Base-by-base conservation (phyloP, 306 rosid species). In the Cotoneaster glaucophyllus region DNA sequence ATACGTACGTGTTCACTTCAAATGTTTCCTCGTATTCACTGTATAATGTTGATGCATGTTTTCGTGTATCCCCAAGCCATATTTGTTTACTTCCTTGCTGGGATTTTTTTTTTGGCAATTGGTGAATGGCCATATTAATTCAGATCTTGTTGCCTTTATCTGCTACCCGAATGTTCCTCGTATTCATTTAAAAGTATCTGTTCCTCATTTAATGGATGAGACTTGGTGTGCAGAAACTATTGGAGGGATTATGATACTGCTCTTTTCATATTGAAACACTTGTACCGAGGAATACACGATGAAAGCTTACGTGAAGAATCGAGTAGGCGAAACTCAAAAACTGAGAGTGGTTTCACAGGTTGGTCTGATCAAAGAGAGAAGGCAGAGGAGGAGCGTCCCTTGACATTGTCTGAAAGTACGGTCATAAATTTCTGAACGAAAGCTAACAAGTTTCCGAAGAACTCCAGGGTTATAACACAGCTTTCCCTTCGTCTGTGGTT, bases 211-310 rank as follows among this genome's bases (percentile, higher is more conserved):
- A 7, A 37, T 37, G 41, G 41, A 3, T 41, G 48, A 78, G 59
- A 56, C 28, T 72, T 79, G 81, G 65, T 22, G 59, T 74, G 74
- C 93, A 92, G 97, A 84, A 95, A 95, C 85, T 90, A 92, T 79
- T 90, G 99, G 99, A 87, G 99, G 88, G 99, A 95, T 82, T 58
- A 79, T 75, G 99, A 95, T 78, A 95, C 99, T 11, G 93, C 97
- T 11, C 90, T 95, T 67, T 95, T 89, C 81, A 90, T 92, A 76
- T 82, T 90, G 85, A 90, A 82, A 82, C 97, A 90, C 92, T 79
- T 92, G 82, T 92, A 84, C 79, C 82, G 78, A 54, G 91, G 82
- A 69, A 88, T 83, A 75, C 93, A 87, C 17, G 89, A 89, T 52
- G 92, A 92, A 4, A 56, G 58, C 81, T 64, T 69, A 45, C n/a